Conservation (phyloP, 192 early-diverging fungal species). For the Gaertneriomyces sp. region DNA sequence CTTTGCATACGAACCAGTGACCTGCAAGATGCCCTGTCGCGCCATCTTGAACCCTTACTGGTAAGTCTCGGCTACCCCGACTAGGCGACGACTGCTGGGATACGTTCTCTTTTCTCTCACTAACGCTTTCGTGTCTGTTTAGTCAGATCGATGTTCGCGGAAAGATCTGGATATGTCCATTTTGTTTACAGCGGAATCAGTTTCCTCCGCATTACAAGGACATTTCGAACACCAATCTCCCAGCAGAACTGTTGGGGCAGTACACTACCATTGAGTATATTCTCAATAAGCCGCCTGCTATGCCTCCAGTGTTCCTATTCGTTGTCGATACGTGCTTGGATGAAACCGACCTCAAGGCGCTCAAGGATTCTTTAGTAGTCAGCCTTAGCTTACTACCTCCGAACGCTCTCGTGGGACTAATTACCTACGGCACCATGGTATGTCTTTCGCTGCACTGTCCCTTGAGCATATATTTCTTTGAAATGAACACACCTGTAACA, state of each 20-base stretch:
- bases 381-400: conserved; percentile 88
- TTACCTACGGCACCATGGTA: conserved; percentile 98
- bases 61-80: conserved; percentile 43
- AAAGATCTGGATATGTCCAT: conserved; percentile 98
- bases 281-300: conserved; percentile 72
- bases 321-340: conserved; percentile 97
- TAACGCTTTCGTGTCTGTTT: not conserved
- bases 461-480: not conserved
- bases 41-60: conserved; percentile 98
- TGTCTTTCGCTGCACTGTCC: conserved; percentile 4
- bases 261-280: conserved; percentile 98
- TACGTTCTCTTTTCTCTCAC: not conserved
- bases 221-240: conserved; percentile 86
- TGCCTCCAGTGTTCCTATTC: conserved; percentile 92
- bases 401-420: conserved; percentile 88
- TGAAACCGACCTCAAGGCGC: conserved; percentile 90
- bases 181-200: conserved; percentile 94
- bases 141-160: conserved; percentile 95
- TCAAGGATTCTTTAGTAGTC: conserved; percentile 90
- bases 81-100: no score
- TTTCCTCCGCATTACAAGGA: conserved; percentile 97
- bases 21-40: conserved; percentile 90
- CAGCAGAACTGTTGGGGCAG: conserved; percentile 84
- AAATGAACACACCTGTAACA: not conserved
- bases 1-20: conserved; percentile 96